phyloP scores from a whole-genome alignment of 495 filamentous ascomycete species.

The Neurospora tetrasperma region DNA sequence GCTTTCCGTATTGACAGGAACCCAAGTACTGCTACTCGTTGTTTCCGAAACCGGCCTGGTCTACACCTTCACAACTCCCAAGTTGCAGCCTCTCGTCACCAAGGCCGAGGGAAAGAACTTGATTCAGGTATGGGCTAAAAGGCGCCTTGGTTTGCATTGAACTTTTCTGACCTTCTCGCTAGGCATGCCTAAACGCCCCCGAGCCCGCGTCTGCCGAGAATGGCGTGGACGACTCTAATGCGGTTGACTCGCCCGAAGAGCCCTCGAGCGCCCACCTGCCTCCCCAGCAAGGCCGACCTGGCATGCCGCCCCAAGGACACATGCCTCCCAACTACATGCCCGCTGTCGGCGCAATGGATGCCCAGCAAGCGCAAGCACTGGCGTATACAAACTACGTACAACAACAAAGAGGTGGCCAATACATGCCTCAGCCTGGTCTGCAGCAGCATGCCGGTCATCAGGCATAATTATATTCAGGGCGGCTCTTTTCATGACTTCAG shows the following conservation, averaged over 20 bases:
- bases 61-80: conserved; percentile 98
- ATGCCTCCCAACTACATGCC: conserved; percentile 41
- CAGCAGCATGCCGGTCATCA: conserved; percentile 46
- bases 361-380: conserved; percentile 46
- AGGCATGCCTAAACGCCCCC: conserved; percentile 92
- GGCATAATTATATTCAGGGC: conserved; percentile 24
- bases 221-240: conserved; percentile 65
- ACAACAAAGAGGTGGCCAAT: conserved; percentile 38
- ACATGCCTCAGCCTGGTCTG: conserved; percentile 46
- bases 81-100: conserved; percentile 96
- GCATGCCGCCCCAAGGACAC: conserved; percentile 39
- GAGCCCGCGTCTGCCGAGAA: conserved; percentile 87
- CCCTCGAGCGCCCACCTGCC: conserved; percentile 48
- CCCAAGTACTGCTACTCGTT: conserved; percentile 92
- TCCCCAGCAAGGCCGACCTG: conserved; percentile 39
- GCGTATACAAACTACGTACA: conserved; percentile 54
- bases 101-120: conserved; percentile 99
- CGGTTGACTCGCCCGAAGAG: conserved; percentile 56
- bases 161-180: conserved; percentile 6
- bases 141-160: neutral
- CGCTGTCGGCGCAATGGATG: conserved; percentile 41
- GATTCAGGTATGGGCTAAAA: conserved; percentile 69
- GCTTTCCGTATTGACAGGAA: conserved; percentile 93
- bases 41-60: conserved; percentile 98
- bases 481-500: conserved; percentile 19